A percentile compares a stretch with the other conserved stretches of the same genome.
phyloP scores from a whole-genome alignment of 345 rosid genomes.

The Salix koriyanagi region DNA sequence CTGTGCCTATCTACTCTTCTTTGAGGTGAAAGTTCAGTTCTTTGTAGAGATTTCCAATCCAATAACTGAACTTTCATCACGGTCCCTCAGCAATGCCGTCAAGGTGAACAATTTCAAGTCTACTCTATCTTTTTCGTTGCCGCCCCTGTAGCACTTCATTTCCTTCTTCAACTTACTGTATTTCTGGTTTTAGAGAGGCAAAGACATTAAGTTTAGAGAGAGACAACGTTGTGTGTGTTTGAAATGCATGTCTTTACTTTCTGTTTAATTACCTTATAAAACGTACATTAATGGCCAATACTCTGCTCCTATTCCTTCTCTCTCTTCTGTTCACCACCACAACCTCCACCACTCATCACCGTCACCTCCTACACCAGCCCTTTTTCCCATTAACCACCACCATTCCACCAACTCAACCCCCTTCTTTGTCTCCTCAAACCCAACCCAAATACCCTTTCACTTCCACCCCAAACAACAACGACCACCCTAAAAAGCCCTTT shows the following conservation, averaged over 20 bases:
- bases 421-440: slow-evolving; percentile 10
- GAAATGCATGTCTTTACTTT: neutral
- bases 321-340: neutral
- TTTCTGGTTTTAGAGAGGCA: neutral
- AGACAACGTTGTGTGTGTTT: neutral
- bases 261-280: neutral
- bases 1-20: neutral
- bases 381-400: slow-evolving; percentile 9
- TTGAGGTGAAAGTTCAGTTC: no score
- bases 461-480: neutral
- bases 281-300: neutral
- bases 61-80: neutral
- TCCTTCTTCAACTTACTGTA: neutral
- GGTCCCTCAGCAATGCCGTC: neutral
- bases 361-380: slow-evolving; percentile 27
- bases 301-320: neutral
- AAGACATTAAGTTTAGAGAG: neutral
- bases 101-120: neutral
- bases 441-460: slow-evolving; percentile 23
- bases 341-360: slow-evolving; percentile 1
- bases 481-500: slow-evolving; percentile 13
- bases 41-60: neutral
- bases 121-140: neutral
- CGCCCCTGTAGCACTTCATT: neutral
- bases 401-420: slow-evolving; percentile 12